phyloP scores from a whole-genome alignment of 352 stramenopile genomes.

The Phytopythium kandeliae region DNA sequence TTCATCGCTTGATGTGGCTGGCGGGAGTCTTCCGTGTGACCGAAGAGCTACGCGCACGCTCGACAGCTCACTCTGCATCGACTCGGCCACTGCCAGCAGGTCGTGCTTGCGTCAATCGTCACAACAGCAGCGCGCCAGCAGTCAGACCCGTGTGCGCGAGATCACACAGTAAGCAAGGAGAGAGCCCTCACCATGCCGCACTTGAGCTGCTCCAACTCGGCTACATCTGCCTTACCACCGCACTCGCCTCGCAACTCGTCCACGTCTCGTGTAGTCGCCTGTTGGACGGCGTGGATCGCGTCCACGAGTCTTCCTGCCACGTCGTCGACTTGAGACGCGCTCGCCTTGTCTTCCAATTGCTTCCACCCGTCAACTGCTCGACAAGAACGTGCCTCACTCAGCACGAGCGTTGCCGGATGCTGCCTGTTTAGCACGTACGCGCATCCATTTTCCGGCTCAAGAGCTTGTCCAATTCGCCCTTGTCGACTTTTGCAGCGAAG shows the following conservation, averaged over 20 bases:
- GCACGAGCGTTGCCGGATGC: too few relatives aligned
- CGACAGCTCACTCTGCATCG: conserved; percentile 30
- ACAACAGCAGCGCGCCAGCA: not conserved
- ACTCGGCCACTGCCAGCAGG: conserved; percentile 36
- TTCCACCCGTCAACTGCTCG: conserved; percentile 30
- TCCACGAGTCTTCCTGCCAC: conserved; percentile 17
- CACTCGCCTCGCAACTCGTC: conserved; percentile 12
- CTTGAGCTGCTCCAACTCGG: conserved; percentile 32
- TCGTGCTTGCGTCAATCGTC: conserved; percentile 20
- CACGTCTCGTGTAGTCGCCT: conserved; percentile 17
- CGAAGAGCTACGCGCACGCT: conserved; percentile 22
- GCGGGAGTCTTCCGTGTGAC: conserved; percentile 6
- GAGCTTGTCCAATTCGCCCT: conserved; percentile 26
- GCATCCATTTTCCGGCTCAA: conserved; percentile 36
- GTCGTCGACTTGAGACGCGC: conserved; percentile 22
- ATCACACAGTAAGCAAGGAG: not conserved
- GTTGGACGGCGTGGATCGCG: conserved; percentile 22
- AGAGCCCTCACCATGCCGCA: conserved; percentile 25
- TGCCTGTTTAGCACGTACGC: conserved; percentile 11
- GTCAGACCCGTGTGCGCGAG: not conserved
- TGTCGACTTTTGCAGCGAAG: conserved; percentile 19
- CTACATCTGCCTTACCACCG: conserved; percentile 13
- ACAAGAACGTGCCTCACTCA: too few relatives aligned
- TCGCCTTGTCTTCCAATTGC: conserved; percentile 30
- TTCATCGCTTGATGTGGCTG: conserved; percentile 16